These are phyloP conservation scores for Amoeboaphelidium protococcarum DNA, from an alignment of 371 early-diverging fungal species.

Conservation along the genomic window DNA sequence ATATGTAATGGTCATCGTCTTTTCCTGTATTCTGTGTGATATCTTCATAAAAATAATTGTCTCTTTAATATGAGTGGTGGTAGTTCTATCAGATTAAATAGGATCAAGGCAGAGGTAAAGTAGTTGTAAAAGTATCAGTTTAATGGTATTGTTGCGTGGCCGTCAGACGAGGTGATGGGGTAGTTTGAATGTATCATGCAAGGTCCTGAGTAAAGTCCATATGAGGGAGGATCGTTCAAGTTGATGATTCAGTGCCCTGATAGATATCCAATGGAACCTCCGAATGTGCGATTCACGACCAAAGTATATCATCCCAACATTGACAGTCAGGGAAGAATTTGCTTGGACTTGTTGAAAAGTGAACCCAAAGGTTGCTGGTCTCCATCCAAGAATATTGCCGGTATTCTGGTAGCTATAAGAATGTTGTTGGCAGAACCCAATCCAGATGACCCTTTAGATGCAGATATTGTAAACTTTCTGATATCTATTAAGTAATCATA, in stretches of 20 bases:
- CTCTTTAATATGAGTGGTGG: too few species aligned
- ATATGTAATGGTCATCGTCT: too few species aligned
- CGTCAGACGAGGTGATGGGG: too few species aligned
- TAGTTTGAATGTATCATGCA: too few species aligned
- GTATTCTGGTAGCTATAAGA: slow-evolving; percentile 12
- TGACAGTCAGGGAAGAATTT: slow-evolving; percentile 16
- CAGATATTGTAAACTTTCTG: slow-evolving; percentile 15
- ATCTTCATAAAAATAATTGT: too few species aligned
- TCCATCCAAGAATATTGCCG: slow-evolving; percentile 15
- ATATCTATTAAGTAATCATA: neutral
- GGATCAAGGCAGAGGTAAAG: too few species aligned
- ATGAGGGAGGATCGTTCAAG: slow-evolving; percentile 1
- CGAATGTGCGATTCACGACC: slow-evolving; percentile 14
- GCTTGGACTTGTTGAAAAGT: slow-evolving; percentile 15
- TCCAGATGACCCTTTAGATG: slow-evolving; percentile 15
- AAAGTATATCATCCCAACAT: slow-evolving; percentile 20
- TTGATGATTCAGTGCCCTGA: slow-evolving; percentile 1
- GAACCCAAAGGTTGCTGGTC: slow-evolving; percentile 11
- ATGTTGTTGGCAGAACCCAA: slow-evolving; percentile 19
- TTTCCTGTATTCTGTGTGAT: too few species aligned
- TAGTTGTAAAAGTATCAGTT: too few species aligned
- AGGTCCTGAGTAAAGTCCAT: slow-evolving; percentile 2
- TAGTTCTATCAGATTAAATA: too few species aligned
- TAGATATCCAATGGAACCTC: slow-evolving; percentile 18
- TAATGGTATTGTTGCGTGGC: too few species aligned